A percentile compares a stretch with the other conserved stretches of the same genome.
These are phyloP conservation scores for Magnolia changhungtana DNA, from an alignment of 164 flowering plant species.

Conservation along the genomic window DNA sequence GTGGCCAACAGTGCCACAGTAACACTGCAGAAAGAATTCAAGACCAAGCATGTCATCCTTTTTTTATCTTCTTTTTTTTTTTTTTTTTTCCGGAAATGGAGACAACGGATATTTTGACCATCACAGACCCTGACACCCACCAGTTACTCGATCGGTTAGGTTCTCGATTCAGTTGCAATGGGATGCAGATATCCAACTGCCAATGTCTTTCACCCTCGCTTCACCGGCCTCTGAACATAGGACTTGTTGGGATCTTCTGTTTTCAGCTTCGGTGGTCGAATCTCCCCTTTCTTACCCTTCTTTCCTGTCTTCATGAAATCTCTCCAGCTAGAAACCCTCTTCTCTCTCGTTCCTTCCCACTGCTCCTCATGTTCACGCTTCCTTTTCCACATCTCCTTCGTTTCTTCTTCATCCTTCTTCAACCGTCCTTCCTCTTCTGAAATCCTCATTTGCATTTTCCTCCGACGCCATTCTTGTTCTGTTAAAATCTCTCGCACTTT, in stretches of 20 bases:
- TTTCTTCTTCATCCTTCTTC: conserved; percentile 95
- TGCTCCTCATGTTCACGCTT: conserved; percentile 99
- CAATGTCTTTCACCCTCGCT: conserved; percentile 40
- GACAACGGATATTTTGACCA: neutral
- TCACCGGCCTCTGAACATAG: conserved; percentile 96
- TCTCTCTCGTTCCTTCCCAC: conserved; percentile 98
- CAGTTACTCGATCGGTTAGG: neutral
- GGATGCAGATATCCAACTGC: neutral
- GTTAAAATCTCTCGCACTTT: conserved; percentile 86
- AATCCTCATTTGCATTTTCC: conserved; percentile 98
- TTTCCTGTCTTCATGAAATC: conserved; percentile 95
- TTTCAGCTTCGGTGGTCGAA: conserved; percentile 96
- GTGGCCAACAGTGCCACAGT: neutral
- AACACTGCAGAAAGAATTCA: neutral
- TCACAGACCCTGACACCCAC: neutral
- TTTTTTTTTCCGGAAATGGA: neutral
- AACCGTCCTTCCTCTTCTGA: conserved; percentile 97
- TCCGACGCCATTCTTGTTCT: conserved; percentile 97
- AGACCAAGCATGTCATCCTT: neutral
- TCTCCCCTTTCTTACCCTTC: conserved; percentile 94
- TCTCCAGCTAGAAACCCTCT: conserved; percentile 99
- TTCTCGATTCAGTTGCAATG: neutral
- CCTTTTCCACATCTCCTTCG: conserved; percentile 96
- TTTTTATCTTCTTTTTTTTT: neutral
- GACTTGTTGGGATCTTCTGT: conserved; percentile 99